These are phyloP conservation scores for Erysiphe pulchra DNA, from an alignment of 2,329 filamentous ascomycete genomes.

Conservation along the genomic window DNA sequence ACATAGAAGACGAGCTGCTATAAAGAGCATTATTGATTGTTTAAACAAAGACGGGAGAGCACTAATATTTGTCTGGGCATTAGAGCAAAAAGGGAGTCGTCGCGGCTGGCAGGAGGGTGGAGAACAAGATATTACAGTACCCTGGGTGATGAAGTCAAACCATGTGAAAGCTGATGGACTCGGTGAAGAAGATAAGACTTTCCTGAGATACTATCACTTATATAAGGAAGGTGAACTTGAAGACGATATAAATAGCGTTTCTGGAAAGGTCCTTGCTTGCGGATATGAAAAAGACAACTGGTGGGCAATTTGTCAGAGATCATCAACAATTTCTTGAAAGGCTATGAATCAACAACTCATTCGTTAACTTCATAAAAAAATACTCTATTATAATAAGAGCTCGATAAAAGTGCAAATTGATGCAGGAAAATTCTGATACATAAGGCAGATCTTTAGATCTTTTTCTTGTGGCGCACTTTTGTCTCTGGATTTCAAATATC, in stretches of 20 bases:
- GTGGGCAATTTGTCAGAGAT: conserved; percentile 44
- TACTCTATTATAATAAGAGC: too few relatives aligned
- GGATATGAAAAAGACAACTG: conserved; percentile 97
- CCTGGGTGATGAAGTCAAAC: conserved; percentile 47
- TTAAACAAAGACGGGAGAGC: conserved; percentile 35
- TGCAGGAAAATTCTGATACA: too few relatives aligned
- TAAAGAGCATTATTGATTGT: conserved; percentile 43
- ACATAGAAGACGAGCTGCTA: conserved; percentile 43
- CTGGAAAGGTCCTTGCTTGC: conserved; percentile 47
- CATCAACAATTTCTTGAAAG: background rate
- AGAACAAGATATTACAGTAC: conserved; percentile 80
- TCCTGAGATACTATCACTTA: conserved; percentile 82
- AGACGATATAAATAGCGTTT: conserved; percentile 45
- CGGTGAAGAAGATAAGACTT: conserved; percentile 19
- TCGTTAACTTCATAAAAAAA: too few relatives aligned
- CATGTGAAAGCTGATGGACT: conserved; percentile 14
- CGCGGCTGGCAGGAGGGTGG: conserved; percentile 68
- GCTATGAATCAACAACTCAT: too few relatives aligned
- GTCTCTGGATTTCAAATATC: too few relatives aligned
- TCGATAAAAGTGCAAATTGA: too few relatives aligned
- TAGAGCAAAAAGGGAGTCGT: conserved; percentile 71
- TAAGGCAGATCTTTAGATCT: too few relatives aligned
- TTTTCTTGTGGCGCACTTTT: too few relatives aligned
- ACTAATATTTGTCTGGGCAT: conserved; percentile 79
- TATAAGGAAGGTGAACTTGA: conserved; percentile 75